Evolutionary conservation across 2,329 filamentous ascomycete genomes (phyloP), one percentile per base, ranked within the genome.

Genomic region (Grosmannia clavigera): DNA sequence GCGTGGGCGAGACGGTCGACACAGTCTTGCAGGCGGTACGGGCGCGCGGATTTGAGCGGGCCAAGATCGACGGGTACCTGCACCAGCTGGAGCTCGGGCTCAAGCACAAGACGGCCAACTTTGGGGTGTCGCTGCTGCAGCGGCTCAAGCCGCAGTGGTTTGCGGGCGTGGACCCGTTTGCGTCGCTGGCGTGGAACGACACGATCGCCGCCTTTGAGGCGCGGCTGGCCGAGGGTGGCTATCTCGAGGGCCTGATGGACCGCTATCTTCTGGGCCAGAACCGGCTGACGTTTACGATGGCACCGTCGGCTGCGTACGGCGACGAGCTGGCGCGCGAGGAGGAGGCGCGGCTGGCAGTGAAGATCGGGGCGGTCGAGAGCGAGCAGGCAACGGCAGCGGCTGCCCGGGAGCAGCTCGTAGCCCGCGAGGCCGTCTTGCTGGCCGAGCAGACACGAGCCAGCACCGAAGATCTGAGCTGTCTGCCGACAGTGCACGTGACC

Each of bases 51-150:
- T 96, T 99, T 66, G 91, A 94, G 61, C 80, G 86, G 67, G 84
- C 86, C 66, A 99, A 99, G 73, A 90, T 99, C 61, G 90, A 96
- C 64, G 94, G 94, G 3, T 88, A 95, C 64, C 79, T 99, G 59
- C 94, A 99, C 71, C 92, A 97, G 71, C 75, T 97, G 4, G 94
- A 99, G 70, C 80, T 99, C n/a, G 81, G 86, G 0, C 75, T 97
- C 56, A 96, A 96, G 74, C 91, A 99, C 75, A 97, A 97, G 78
- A 96, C 91, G 0, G 90, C 94, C 59, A 91, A 88, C 68, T 99
- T 99, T 69, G 94, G 94, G 16, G 90, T 96, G 79, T 86, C 86
- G 22, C 82, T 97, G 58, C 83, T 99, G 72, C 90, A 96, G 66
- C 84, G 92, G 51, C 79, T 96, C 9, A 89, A 95, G 69, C 87